Evolutionary conservation across 345 rosid genomes (phyloP).

Genomic region (Lenwebbia sp.): DNA sequence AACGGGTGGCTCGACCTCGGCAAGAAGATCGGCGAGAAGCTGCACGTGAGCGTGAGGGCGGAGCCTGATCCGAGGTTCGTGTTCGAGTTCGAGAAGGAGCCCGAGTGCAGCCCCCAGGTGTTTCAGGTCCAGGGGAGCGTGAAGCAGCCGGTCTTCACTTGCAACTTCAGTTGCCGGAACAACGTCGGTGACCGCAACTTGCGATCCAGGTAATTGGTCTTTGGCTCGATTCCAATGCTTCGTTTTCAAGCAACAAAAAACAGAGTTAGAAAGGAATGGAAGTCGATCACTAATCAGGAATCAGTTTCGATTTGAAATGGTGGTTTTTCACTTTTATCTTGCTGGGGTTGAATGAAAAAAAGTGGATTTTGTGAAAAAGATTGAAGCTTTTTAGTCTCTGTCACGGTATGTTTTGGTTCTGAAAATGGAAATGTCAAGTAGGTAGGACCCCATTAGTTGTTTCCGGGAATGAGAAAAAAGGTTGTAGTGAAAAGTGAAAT

Average conservation of each 20-base stretch:
- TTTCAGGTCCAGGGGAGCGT: constrained; percentile 83
- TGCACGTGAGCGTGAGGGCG: constrained; percentile 42
- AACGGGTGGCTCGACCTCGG: constrained; percentile 68
- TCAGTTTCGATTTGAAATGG: neutral
- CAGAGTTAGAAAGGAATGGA: too few species aligned
- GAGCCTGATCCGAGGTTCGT: constrained; percentile 92
- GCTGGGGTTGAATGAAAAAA: neutral
- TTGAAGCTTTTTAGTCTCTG: neutral
- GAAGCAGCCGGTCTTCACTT: constrained; percentile 87
- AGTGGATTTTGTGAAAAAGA: neutral
- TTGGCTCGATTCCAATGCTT: neutral
- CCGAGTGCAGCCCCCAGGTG: constrained; percentile 95
- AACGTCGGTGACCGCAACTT: constrained; percentile 40
- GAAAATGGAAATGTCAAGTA: neutral
- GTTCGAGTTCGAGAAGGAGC: constrained; percentile 79
- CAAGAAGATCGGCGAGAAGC: constrained; percentile 33
- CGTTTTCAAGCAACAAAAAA: too few species aligned
- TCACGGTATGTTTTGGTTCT: neutral
- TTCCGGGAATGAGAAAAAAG: neutral
- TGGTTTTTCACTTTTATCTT: neutral
- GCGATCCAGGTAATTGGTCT: constrained; percentile 41
- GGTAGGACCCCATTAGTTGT: neutral
- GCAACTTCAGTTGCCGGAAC: constrained; percentile 75
- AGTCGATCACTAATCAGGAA: too few species aligned
- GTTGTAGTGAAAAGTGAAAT: neutral